phyloP scores from a whole-genome alignment of 345 rosid species.

The Rhodamnia argentea region DNA sequence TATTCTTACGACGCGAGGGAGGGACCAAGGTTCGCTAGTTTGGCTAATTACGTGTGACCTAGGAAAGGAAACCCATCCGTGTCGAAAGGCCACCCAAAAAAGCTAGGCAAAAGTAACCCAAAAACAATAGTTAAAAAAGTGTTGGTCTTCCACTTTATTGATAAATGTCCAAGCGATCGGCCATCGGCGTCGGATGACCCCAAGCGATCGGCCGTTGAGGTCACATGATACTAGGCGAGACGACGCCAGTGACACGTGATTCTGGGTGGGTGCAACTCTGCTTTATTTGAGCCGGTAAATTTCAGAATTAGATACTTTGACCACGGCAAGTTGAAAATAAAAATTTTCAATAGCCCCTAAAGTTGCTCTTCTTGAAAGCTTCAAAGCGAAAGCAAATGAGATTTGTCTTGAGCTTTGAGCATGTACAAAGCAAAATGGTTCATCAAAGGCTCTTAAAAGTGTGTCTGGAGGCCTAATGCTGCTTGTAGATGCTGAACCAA shows the following conservation, averaged over 20 bases:
- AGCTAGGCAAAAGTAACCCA: background rate
- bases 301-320: background rate
- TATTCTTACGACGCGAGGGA: background rate
- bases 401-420: background rate
- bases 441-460: background rate
- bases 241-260: background rate
- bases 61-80: background rate
- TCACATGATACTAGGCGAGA: background rate
- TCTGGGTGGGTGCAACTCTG: rapidly evolving
- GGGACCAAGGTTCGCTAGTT: background rate
- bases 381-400: background rate
- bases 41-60: background rate
- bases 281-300: rapidly evolving
- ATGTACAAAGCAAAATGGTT: background rate
- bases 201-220: rapidly evolving
- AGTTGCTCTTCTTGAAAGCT: background rate
- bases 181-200: background rate
- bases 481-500: background rate
- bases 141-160: background rate
- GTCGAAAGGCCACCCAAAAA: background rate
- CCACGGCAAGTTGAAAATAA: rapidly evolving
- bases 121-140: background rate
- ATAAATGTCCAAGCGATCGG: background rate
- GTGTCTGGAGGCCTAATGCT: background rate
- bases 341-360: background rate